These are phyloP conservation scores for Chloroidium sp. DNA, from an alignment of 163 green algal species.

Conservation along the genomic window DNA sequence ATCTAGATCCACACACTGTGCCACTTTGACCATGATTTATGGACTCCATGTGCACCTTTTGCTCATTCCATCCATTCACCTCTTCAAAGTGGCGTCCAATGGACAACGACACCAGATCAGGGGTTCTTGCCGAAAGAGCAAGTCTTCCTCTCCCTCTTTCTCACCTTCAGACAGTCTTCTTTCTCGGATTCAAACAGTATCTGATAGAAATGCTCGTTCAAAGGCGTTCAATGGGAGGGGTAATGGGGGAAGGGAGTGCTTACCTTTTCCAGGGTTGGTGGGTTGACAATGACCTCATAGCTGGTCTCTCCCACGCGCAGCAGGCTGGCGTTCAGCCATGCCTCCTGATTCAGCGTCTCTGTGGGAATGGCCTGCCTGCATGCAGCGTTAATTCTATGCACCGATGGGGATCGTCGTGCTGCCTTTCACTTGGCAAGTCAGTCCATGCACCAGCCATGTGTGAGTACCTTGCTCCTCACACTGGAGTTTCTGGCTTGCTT, in stretches of 20 bases:
- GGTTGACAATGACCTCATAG: slow-evolving; percentile 54
- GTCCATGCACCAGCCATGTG: too few species aligned
- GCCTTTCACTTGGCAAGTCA: too few species aligned
- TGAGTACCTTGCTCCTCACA: too few species aligned
- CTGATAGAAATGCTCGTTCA: neutral
- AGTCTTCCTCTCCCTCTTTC: slow-evolving; percentile 16
- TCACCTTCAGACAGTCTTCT: neutral
- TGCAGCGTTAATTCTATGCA: too few species aligned
- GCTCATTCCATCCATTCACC: neutral
- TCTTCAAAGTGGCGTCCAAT: neutral
- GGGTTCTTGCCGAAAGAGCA: slow-evolving; percentile 12
- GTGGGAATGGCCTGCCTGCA: slow-evolving; percentile 2
- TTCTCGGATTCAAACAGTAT: neutral
- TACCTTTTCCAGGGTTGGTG: slow-evolving; percentile 56
- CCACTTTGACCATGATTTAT: too few species aligned
- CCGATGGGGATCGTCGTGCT: too few species aligned
- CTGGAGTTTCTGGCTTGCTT: too few species aligned
- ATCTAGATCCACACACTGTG: too few species aligned
- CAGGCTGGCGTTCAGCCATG: slow-evolving; percentile 53
- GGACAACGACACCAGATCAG: neutral
- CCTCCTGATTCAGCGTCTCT: slow-evolving; percentile 46
- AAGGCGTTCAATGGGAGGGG: neutral
- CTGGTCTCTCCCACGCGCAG: slow-evolving; percentile 42
- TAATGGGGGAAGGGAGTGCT: neutral
- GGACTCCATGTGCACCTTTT: too few species aligned